Percentiles rank a stretch among this genome's conserved stretches.
Conservation (phyloP, 768 basidiomycete genomes). For the Phylloporus arenicola region DNA sequence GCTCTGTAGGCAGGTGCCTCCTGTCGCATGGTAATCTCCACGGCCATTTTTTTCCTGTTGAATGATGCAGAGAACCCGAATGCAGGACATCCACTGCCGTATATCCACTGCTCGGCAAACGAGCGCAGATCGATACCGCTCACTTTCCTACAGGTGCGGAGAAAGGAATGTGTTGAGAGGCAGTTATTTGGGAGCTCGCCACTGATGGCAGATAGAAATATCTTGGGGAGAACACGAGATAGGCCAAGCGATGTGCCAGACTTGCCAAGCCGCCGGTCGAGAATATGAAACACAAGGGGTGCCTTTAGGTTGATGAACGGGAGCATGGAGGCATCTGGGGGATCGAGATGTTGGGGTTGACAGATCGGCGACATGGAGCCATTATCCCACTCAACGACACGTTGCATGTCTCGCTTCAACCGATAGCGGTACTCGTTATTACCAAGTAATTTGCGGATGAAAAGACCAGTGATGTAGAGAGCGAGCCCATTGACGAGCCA, state of each 20-base stretch:
- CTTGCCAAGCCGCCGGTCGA: slow-evolving; percentile 90
- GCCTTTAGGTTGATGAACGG: slow-evolving; percentile 94
- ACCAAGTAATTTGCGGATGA: slow-evolving; percentile 80
- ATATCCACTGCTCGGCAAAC: slow-evolving; percentile 99
- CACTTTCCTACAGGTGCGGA: slow-evolving; percentile 88
- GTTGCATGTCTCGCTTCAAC: slow-evolving; percentile 93
- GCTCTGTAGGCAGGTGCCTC: slow-evolving; percentile 69
- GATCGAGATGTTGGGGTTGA: slow-evolving; percentile 78
- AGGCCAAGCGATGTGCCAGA: slow-evolving; percentile 93
- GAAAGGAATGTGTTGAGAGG: slow-evolving; percentile 84
- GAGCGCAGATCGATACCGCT: slow-evolving; percentile 84
- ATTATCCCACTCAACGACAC: slow-evolving; percentile 81
- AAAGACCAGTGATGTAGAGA: slow-evolving; percentile 84
- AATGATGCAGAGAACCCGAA: slow-evolving; percentile 89
- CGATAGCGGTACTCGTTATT: slow-evolving; percentile 97
- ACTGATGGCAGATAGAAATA: slow-evolving; percentile 90
- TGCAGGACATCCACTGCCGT: slow-evolving; percentile 91
- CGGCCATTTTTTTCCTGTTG: slow-evolving; percentile 96
- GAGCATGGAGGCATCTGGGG: slow-evolving; percentile 72
- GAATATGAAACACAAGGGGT: slow-evolving; percentile 92
- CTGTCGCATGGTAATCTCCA: slow-evolving; percentile 93
- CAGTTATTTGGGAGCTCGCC: slow-evolving; percentile 84
- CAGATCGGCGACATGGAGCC: slow-evolving; percentile 91
- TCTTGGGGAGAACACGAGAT: slow-evolving; percentile 89
- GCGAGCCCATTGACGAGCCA: slow-evolving; percentile 97